These are phyloP conservation scores for Neodidymelliopsis sp. DNA, from an alignment of 2,329 filamentous ascomycete species.

Conservation along the genomic window DNA sequence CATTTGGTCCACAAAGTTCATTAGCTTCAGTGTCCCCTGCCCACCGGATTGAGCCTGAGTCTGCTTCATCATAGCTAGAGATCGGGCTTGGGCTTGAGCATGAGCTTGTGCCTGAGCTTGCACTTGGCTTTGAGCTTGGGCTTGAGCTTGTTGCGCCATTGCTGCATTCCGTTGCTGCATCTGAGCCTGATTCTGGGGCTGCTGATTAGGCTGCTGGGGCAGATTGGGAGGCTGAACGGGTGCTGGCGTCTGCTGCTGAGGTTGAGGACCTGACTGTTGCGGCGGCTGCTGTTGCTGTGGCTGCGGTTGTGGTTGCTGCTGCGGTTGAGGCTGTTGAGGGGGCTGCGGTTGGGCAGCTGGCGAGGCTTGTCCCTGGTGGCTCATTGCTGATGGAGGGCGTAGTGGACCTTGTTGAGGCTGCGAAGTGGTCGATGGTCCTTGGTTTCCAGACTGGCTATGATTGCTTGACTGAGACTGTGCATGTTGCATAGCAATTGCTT, in stretches of 20 bases:
- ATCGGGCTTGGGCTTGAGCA: slow-evolving; percentile 30
- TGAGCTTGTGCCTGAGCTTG: slow-evolving; percentile 39
- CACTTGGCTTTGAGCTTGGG: slow-evolving; percentile 46
- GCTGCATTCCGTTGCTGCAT: slow-evolving; percentile 48
- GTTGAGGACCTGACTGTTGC: slow-evolving; percentile 51
- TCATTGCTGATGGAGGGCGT: slow-evolving; percentile 49
- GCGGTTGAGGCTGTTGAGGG: slow-evolving; percentile 49
- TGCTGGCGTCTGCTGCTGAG: slow-evolving; percentile 54
- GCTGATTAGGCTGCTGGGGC: slow-evolving; percentile 43
- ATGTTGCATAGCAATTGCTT: slow-evolving; percentile 57
- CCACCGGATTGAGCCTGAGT: slow-evolving; percentile 29
- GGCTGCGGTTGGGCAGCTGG: slow-evolving; percentile 47
- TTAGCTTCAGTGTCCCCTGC: slow-evolving; percentile 59
- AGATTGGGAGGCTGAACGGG: slow-evolving; percentile 45
- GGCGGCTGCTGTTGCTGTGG: slow-evolving; percentile 51
- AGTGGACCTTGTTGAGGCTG: slow-evolving; percentile 49
- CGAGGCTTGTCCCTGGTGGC: slow-evolving; percentile 51
- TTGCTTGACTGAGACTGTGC: slow-evolving; percentile 59
- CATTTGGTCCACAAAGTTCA: slow-evolving; percentile 64
- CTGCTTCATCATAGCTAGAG: slow-evolving; percentile 25
- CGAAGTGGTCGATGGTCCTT: slow-evolving; percentile 45
- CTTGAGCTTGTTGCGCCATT: slow-evolving; percentile 45
- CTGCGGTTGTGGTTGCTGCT: slow-evolving; percentile 46
- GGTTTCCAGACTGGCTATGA: slow-evolving; percentile 53
- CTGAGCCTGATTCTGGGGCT: slow-evolving; percentile 38